Conservation (phyloP, 345 rosid genomes). For the Turnera subulata region DNA sequence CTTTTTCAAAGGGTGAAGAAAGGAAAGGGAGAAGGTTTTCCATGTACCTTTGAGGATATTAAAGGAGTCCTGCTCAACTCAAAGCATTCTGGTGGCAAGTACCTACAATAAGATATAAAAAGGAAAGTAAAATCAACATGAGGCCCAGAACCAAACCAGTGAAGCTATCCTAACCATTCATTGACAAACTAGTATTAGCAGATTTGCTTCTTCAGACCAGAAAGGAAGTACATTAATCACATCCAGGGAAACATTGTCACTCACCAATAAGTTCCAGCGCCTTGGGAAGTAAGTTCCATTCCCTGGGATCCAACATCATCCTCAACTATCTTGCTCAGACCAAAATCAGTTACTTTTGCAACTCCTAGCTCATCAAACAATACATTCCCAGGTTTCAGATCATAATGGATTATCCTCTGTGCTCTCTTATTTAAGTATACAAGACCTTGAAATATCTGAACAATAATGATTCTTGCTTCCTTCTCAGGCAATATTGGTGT, state of each 20-base stretch:
- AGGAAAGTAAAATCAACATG: background rate
- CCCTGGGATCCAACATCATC: conserved; percentile 93
- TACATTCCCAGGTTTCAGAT: conserved; percentile 98
- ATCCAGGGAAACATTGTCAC: conserved; percentile 16
- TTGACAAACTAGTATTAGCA: background rate
- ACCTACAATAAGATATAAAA: conserved; percentile 45
- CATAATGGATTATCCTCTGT: conserved; percentile 95
- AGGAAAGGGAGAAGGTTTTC: background rate
- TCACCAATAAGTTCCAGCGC: conserved; percentile 99
- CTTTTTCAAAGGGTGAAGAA: background rate
- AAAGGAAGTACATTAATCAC: background rate
- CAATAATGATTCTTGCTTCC: conserved; percentile 88
- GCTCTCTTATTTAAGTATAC: conserved; percentile 77
- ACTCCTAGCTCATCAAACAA: conserved; percentile 92
- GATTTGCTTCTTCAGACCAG: background rate
- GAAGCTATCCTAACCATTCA: background rate
- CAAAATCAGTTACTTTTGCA: conserved; percentile 99
- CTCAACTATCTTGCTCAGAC: conserved; percentile 98
- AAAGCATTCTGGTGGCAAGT: conserved; percentile 98
- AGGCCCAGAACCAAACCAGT: background rate
- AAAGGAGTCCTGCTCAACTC: conserved; percentile 88
- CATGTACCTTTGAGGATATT: conserved; percentile 90
- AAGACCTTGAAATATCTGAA: conserved; percentile 97
- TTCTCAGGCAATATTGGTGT: conserved; percentile 91
- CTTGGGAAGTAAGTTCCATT: conserved; percentile 99